Evolutionary conservation across 176 grass and related monocot species (phyloP).

Genomic region (Avena atlantica): DNA sequence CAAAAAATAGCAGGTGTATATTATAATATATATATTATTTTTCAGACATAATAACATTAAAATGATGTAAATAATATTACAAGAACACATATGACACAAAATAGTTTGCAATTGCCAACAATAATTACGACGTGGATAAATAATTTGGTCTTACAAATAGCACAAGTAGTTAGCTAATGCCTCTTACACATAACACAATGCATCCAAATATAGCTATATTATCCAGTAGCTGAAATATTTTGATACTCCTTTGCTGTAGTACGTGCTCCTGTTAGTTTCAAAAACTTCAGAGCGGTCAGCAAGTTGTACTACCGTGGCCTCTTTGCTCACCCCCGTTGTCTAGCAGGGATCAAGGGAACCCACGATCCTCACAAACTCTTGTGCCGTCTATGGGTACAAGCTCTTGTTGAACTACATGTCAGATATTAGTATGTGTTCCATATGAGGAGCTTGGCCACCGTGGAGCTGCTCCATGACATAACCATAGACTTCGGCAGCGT

Average conservation of each 20-base stretch:
- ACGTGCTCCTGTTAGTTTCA: constrained; percentile 63
- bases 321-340: constrained; percentile 48
- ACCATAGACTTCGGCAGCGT: constrained; percentile 82
- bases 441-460: constrained; percentile 74
- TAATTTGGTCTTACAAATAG: too few species aligned
- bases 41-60: too few species aligned
- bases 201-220: not conserved
- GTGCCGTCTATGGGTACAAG: constrained; percentile 65
- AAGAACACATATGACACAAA: too few species aligned
- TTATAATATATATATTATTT: too few species aligned
- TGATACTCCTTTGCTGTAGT: constrained; percentile 48
- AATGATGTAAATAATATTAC: too few species aligned
- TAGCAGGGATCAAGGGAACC: constrained; percentile 54
- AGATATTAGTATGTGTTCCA: constrained; percentile 79
- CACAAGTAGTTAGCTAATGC: too few species aligned
- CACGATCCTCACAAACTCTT: constrained; percentile 59
- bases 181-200: too few species aligned
- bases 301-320: constrained; percentile 80
- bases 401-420: constrained; percentile 79
- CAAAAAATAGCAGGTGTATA: too few species aligned
- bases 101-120: too few species aligned
- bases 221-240: not conserved
- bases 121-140: too few species aligned
- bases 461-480: constrained; percentile 57
- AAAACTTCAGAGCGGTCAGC: constrained; percentile 76